Evolutionary conservation across 1,139 yeast genomes (phyloP).

Genomic region (Suhomyces ambrosiae): DNA sequence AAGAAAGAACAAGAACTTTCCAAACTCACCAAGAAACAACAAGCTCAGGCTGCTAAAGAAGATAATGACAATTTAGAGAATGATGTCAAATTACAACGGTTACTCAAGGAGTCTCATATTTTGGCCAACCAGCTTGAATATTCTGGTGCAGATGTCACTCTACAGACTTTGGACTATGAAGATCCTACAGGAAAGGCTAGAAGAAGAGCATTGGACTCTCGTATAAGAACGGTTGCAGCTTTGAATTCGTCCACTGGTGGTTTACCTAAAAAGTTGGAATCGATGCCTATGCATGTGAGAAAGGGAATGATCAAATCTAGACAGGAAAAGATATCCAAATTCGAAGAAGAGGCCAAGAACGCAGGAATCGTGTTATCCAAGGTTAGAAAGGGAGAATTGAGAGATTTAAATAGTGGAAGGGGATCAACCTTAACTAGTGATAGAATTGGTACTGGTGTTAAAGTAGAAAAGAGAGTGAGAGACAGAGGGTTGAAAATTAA

Average conservation of each 20-base stretch:
- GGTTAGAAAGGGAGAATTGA: slow-evolving; percentile 62
- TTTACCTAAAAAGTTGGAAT: slow-evolving; percentile 55
- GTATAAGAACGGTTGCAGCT: slow-evolving; percentile 60
- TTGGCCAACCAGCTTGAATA: slow-evolving; percentile 56
- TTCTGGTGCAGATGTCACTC: slow-evolving; percentile 78
- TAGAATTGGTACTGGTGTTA: slow-evolving; percentile 57
- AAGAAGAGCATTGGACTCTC: slow-evolving; percentile 67
- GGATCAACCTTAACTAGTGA: slow-evolving; percentile 55
- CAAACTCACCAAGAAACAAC: slow-evolving; percentile 33
- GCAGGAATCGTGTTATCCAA: slow-evolving; percentile 83
- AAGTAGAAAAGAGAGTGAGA: slow-evolving; percentile 42
- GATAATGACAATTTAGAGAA: slow-evolving; percentile 64
- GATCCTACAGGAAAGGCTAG: slow-evolving; percentile 83
- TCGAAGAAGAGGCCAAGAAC: slow-evolving; percentile 77
- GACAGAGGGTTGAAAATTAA: slow-evolving; percentile 81
- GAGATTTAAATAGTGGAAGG: slow-evolving; percentile 57
- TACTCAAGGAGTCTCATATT: slow-evolving; percentile 84
- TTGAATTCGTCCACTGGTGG: slow-evolving; percentile 48
- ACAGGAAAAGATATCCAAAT: slow-evolving; percentile 51
- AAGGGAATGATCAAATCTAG: slow-evolving; percentile 76
- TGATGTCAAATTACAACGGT: slow-evolving; percentile 80
- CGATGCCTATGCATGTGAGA: slow-evolving; percentile 85
- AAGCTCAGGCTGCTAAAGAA: slow-evolving; percentile 32
- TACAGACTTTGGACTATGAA: slow-evolving; percentile 65
- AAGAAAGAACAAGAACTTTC: slow-evolving; percentile 24